Evolutionary conservation across 148 eudicot genomes (phyloP).

Genomic region (Gaultheria prostrata): DNA sequence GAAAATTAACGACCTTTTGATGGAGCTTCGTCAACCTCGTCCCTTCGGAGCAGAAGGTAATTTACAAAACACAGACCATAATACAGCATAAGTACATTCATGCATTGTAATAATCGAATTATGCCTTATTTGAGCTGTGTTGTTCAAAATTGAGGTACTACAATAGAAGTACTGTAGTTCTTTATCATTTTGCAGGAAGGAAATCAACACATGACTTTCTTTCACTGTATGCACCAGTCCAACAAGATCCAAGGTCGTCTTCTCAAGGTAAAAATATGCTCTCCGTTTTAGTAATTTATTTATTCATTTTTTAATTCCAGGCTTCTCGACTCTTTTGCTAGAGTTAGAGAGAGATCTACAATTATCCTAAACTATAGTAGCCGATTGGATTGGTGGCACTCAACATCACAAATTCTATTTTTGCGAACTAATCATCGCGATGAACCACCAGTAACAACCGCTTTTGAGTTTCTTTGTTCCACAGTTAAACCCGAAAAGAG

Average conservation of each 20-base stretch:
- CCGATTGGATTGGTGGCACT: neutral
- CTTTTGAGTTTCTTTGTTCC: no score
- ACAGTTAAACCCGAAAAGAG: no score
- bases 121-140: neutral
- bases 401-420: neutral
- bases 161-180: neutral
- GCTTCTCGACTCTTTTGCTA: neutral
- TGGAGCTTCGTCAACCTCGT: conserved; percentile 88
- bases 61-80: neutral
- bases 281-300: no score
- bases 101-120: neutral
- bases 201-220: conserved; percentile 87
- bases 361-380: neutral
- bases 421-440: no score
- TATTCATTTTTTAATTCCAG: no score
- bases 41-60: conserved; percentile 69
- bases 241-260: conserved; percentile 88
- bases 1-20: conserved; percentile 4
- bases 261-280: conserved; percentile 56
- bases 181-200: conserved; percentile 43
- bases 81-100: neutral
- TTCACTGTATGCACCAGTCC: conserved; percentile 66
- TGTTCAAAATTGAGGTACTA: neutral
- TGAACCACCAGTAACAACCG: no score
- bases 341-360: neutral